Percentiles rank a stretch among this genome's conserved stretches.
Evolutionary conservation across 1,139 yeast species (phyloP).

Genomic region (Saccharomycopsis crataegensis): DNA sequence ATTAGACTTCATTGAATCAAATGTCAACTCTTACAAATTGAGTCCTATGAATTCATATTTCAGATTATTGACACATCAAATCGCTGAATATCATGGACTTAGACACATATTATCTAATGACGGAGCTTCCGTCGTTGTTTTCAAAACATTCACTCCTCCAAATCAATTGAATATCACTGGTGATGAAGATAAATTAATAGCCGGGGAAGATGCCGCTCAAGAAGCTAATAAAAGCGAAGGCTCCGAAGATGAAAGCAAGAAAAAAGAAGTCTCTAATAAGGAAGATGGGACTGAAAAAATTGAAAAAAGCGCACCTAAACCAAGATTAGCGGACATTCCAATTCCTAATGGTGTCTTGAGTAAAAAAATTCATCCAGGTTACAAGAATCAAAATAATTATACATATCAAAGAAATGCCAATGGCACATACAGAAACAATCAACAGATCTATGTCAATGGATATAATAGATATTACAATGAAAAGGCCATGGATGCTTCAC

Average conservation of each 20-base stretch:
- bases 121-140: slow-evolving; percentile 38
- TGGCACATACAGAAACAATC: not conserved
- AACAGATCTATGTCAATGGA: not conserved
- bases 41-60: slow-evolving; percentile 59
- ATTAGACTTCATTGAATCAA: slow-evolving; percentile 33
- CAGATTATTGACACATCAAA: slow-evolving; percentile 56
- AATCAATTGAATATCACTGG: slow-evolving; percentile 6
- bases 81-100: slow-evolving; percentile 58
- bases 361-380: not conserved
- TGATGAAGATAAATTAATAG: not conserved
- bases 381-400: not conserved
- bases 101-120: slow-evolving; percentile 44
- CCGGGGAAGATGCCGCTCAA: not conserved
- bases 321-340: slow-evolving; percentile 10
- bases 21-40: slow-evolving; percentile 37
- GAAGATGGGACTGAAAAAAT: not conserved
- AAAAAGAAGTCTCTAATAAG: not conserved
- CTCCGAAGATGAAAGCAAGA: slow-evolving; percentile 1
- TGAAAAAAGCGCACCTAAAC: not conserved
- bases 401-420: not conserved
- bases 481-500: not conserved
- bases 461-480: slow-evolving; percentile 4
- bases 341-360: slow-evolving; percentile 5
- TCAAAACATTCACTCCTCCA: slow-evolving; percentile 24
- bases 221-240: not conserved